These are phyloP conservation scores for Dactylonectria estremocensis DNA, from an alignment of 2,329 filamentous ascomycete species.

Conservation along the genomic window DNA sequence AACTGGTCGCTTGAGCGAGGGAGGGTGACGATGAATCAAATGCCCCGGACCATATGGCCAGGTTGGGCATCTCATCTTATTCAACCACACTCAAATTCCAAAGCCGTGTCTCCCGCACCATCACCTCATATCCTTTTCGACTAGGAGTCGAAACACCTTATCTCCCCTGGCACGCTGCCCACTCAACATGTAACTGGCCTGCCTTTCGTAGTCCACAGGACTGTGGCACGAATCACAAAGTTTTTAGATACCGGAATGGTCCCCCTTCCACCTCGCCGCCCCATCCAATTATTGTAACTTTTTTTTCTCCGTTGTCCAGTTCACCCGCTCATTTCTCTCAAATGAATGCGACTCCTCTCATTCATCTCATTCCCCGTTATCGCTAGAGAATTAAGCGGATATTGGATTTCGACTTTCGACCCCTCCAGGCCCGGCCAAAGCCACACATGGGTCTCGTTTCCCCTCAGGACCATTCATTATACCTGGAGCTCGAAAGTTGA, in stretches of 20 bases:
- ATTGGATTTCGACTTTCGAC: background rate
- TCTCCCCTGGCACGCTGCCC: conserved; percentile 23
- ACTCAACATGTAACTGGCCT: conserved; percentile 24
- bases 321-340: conserved; percentile 23
- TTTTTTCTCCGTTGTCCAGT: conserved; percentile 6
- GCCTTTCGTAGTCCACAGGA: conserved; percentile 9
- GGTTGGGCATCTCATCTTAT: conserved; percentile 26
- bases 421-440: conserved; percentile 6
- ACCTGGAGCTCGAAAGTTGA: conserved; percentile 31
- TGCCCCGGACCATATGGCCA: conserved; percentile 17
- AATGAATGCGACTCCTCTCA: conserved; percentile 19
- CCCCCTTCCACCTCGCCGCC: conserved; percentile 1
- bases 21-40: conserved; percentile 15
- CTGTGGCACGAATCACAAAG: conserved; percentile 11
- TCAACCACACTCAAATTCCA: conserved; percentile 1
- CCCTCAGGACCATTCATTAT: conserved; percentile 29
- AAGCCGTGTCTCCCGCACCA: conserved; percentile 26
- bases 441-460: conserved; percentile 24
- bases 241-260: conserved; percentile 12
- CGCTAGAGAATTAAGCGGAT: conserved; percentile 13
- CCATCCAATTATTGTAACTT: conserved; percentile 16
- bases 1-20: background rate
- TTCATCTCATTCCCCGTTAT: conserved; percentile 20
- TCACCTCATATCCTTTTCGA: conserved; percentile 18
- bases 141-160: conserved; percentile 25